Evolutionary conservation across 805 yeast genomes (phyloP), one percentile per base, ranked within the genome.

Genomic region (Pichia phayaonensis): DNA sequence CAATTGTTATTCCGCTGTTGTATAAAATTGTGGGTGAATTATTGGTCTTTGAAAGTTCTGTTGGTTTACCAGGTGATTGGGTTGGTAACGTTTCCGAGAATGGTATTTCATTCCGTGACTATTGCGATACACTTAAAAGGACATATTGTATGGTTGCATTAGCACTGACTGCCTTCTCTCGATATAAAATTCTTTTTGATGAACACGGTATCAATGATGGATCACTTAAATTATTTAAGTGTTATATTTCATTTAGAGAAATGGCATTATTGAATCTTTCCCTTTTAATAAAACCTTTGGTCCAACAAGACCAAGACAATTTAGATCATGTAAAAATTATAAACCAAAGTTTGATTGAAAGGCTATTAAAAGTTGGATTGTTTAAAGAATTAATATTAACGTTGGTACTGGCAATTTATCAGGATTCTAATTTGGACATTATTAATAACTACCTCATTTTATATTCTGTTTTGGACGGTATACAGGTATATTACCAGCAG

Each of bases 401-500:
- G 10, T 49, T 65, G 8, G 56, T 65, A 12, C 29, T 66, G 48
- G 64, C 64, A 12, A 55, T 65, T 36, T 59, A 60, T 29, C 64
- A 58, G 34, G 71, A 67, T 52, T 63, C 66, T 45, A 46, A 56
- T 49, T 50, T 65, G 27, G 61, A 61, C 44, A 56, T 66, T 24
- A 47, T 65, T 15, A 59, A 60, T 45, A 60, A 60, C 27, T 62
- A 62, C 29, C 58, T 58, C 48, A 24, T 63, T 22, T 42, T 63
- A 8, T 59, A 59, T 45, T 51, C 50, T 16, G 60, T 66, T 24
- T 58, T 68, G 4, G 62, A 61, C 18, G 54, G 56, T 8, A 29
- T 64, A 8, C 49, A 61, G 40, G 51, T 55, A 20, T 51, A 59
- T 36, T 45, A 60, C 27, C 46, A 49, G 4, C 18, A 44, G 2